Base-by-base conservation (phyloP, 2,329 filamentous ascomycete genomes). In the Aureobasidium sp. region DNA sequence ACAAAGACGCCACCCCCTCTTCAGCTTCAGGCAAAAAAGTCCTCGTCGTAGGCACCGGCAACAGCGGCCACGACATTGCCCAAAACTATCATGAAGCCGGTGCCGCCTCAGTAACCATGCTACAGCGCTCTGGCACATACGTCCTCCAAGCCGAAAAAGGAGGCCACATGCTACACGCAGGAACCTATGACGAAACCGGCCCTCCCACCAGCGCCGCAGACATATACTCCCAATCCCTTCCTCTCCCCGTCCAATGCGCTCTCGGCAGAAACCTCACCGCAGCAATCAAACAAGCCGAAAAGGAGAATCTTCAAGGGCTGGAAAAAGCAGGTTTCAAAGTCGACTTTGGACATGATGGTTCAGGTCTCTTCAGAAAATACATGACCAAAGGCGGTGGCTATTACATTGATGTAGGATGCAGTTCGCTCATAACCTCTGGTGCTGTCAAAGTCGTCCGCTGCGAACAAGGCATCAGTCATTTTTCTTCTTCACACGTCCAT, bases 331-430 rank as follows among this genome's bases (percentile, higher is more conserved):
- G 86, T 0, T 89, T 89, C 77, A 79, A 79, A 59, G 71, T 84
- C 0, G 85, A 88, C 66, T 72, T 69, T 0, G 85, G 85, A 0
- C 80, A 82, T 0, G 79, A 85, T 59, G 79, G 76, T 0, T 75
- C 79, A 0, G 85, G 86, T 0, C 75, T 88, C 1, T 78, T 83
- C 62, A 72, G 81, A 58, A 87, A 87, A 70, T 88, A 87, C 68
- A 78, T 86, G 64, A 83, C 85, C 66, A 61, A 83, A 2, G 85
- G 85, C 1, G 86, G 87, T 0, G 86, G 86, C 0, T 89, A 88
- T 69, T 89, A 89, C 72, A 86, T 89, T 64, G 84, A 89, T 64
- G 85, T 88, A 1, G 87, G 87, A 0, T 82, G 81, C 0, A 82
- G 81, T 0, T 73, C 82, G 67, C 77, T 88, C 27, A 86, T 89